These are phyloP conservation scores for Rosa multiflora DNA, from an alignment of 306 rosid species.

Conservation along the genomic window DNA sequence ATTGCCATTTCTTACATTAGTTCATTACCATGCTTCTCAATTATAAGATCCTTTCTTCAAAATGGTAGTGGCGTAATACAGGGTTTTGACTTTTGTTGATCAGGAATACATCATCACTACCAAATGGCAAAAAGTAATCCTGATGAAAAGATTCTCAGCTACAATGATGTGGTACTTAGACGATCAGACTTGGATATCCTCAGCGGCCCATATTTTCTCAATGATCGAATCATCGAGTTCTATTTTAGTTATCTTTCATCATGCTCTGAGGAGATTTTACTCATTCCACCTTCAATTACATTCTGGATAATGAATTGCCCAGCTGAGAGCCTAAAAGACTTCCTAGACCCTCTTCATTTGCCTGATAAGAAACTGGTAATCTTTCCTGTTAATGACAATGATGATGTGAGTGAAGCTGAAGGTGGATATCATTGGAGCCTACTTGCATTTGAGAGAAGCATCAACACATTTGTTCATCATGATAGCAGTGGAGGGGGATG, in stretches of 20 bases:
- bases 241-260: constrained; percentile 68
- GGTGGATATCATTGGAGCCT: constrained; percentile 97
- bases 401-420: constrained; percentile 60
- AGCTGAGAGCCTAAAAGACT: constrained; percentile 48
- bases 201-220: constrained; percentile 64
- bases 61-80: neutral
- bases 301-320: constrained; percentile 83
- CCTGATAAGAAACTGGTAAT: constrained; percentile 51
- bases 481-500: constrained; percentile 49
- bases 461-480: constrained; percentile 68
- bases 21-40: too few relatives aligned
- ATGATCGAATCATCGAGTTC: constrained; percentile 83
- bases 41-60: neutral
- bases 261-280: constrained; percentile 43
- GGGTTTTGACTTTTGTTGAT: constrained; percentile 15
- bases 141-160: constrained; percentile 77
- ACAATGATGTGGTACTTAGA: constrained; percentile 85
- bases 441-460: constrained; percentile 59
- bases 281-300: constrained; percentile 81
- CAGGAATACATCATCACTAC: constrained; percentile 6
- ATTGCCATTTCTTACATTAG: neutral
- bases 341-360: constrained; percentile 73
- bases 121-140: constrained; percentile 49
- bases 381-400: constrained; percentile 78
- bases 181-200: constrained; percentile 75